phyloP scores from a whole-genome alignment of 1,284 basidiomycete genomes.

The Anthracocystis setariae region DNA sequence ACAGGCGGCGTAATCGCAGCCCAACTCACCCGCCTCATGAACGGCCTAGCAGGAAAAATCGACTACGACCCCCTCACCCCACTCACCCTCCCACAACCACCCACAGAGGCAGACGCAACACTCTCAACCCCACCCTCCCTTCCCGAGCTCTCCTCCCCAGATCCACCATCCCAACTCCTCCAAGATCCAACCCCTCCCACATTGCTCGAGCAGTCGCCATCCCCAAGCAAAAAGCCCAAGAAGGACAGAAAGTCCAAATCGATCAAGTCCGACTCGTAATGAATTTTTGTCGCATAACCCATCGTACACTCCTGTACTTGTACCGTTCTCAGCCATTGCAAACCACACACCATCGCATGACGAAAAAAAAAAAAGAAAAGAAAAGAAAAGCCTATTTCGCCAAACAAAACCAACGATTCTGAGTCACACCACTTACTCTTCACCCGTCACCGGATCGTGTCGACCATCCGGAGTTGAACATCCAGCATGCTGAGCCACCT shows the following conservation, averaged over 20 bases:
- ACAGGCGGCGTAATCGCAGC: constrained; percentile 39
- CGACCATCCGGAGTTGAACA: constrained; percentile 31
- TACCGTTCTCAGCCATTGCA: constrained; percentile 3
- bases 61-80: constrained; percentile 23
- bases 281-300: background rate
- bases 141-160: background rate
- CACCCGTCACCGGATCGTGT: constrained; percentile 23
- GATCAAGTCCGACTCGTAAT: constrained; percentile 10
- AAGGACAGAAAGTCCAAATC: constrained; percentile 28
- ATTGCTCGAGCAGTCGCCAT: constrained; percentile 3
- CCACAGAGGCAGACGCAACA: too few relatives aligned
- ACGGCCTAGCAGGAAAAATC: constrained; percentile 33
- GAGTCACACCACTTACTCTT: too few relatives aligned
- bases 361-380: too few relatives aligned
- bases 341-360: background rate
- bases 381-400: too few relatives aligned
- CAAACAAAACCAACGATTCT: too few relatives aligned
- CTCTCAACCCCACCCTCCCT: too few relatives aligned
- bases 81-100: constrained; percentile 9
- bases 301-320: constrained; percentile 8
- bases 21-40: constrained; percentile 34
- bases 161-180: background rate
- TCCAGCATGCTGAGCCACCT: constrained; percentile 19
- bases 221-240: constrained; percentile 15
- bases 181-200: constrained; percentile 2